These are phyloP conservation scores for Phragmites australis DNA, from an alignment of 176 grass and related monocot species.

Conservation along the genomic window DNA sequence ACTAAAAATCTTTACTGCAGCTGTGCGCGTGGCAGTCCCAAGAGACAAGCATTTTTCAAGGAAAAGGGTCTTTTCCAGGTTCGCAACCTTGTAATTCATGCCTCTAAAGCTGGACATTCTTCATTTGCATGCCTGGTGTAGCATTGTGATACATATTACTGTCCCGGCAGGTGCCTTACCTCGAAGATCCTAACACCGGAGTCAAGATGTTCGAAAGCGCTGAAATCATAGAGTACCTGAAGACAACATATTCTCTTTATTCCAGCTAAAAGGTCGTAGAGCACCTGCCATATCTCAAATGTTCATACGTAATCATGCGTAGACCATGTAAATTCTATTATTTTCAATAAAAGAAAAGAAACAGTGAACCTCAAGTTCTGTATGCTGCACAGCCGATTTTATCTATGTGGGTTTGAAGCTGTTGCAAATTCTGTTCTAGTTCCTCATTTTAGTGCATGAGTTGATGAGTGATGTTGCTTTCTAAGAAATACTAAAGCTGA, in stretches of 20 bases:
- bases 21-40: conserved; percentile 68
- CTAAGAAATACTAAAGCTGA: neutral
- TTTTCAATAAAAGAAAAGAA: neutral
- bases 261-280: conserved; percentile 2
- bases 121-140: neutral
- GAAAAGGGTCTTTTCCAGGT: conserved; percentile 89
- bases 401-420: neutral
- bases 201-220: conserved; percentile 94
- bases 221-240: conserved; percentile 76
- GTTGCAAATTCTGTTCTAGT: neutral
- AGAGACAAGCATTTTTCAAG: conserved; percentile 71
- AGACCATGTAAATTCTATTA: neutral
- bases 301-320: neutral
- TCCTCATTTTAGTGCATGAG: neutral
- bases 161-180: conserved; percentile 63
- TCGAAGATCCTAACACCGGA: conserved; percentile 93
- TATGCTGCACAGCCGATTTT: neutral
- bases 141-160: conserved; percentile 18
- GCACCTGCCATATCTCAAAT: neutral
- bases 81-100: neutral
- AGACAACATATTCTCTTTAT: conserved; percentile 44
- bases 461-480: neutral
- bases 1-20: conserved; percentile 45
- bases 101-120: neutral
- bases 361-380: neutral